These are phyloP conservation scores for Penicillium taxi DNA, from an alignment of 495 filamentous ascomycete species.

Conservation along the genomic window DNA sequence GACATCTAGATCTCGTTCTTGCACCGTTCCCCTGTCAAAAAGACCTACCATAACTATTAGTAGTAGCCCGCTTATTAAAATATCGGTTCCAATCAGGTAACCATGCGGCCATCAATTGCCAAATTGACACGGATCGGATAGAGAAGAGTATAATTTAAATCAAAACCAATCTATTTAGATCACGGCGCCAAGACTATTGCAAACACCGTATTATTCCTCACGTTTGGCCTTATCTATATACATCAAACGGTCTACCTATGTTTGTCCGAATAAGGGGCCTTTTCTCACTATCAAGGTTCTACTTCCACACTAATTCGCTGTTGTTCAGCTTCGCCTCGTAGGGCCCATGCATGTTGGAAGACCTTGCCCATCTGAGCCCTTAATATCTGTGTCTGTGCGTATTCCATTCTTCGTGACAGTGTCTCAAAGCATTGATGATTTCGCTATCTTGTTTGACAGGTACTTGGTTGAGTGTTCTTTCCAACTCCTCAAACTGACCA, in stretches of 20 bases:
- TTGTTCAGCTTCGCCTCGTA: constrained; percentile 1
- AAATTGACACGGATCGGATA: no score
- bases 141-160: no score
- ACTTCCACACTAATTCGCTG: constrained; percentile 1
- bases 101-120: no score
- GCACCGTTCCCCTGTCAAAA: no score
- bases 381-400: neutral
- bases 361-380: neutral
- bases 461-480: neutral
- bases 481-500: neutral
- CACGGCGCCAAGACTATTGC: no score
- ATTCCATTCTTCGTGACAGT: constrained; percentile 11
- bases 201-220: no score
- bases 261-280: constrained; percentile 8
- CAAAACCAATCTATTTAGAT: no score
- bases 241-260: neutral
- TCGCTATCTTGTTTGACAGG: neutral
- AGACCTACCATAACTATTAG: no score
- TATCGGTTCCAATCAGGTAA: no score
- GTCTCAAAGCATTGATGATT: constrained; percentile 13
- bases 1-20: no score
- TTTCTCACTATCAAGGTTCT: neutral
- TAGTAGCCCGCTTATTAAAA: no score
- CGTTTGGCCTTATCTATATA: constrained; percentile 2
- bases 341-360: constrained; percentile 2